phyloP scores from a whole-genome alignment of 2,329 filamentous ascomycete genomes.

The Zymoseptoria tritici region DNA sequence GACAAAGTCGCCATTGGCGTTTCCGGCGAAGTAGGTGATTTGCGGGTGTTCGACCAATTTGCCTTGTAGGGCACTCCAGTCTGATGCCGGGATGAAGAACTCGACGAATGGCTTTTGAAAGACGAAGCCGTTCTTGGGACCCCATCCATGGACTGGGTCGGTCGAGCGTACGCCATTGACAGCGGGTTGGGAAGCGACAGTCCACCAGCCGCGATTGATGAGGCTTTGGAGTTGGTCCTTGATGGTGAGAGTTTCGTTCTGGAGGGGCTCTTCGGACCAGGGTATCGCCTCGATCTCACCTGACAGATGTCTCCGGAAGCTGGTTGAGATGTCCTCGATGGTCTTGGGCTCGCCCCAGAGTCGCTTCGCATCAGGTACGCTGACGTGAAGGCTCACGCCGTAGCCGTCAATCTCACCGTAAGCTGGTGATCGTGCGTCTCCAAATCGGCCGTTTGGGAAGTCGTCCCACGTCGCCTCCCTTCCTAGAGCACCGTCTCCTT shows the following conservation, averaged over 20 bases:
- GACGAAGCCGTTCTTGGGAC: conserved; percentile 82
- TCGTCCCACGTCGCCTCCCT: conserved; percentile 98
- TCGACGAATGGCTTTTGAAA: conserved; percentile 99
- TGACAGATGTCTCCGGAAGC: conserved; percentile 75
- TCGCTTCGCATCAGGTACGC: conserved; percentile 70
- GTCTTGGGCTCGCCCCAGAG: conserved; percentile 77
- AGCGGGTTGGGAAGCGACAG: conserved; percentile 87
- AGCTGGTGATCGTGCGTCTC: conserved; percentile 83
- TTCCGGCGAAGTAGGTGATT: conserved; percentile 83
- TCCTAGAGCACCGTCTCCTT: conserved; percentile 81
- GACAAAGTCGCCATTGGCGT: conserved; percentile 67
- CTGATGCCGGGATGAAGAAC: conserved; percentile 72
- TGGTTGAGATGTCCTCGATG: conserved; percentile 61
- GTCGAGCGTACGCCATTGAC: conserved; percentile 76
- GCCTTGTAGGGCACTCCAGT: conserved; percentile 62
- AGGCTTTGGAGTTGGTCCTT: conserved; percentile 65
- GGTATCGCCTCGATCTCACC: conserved; percentile 76
- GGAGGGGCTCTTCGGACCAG: conserved; percentile 86
- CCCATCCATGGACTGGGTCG: conserved; percentile 84
- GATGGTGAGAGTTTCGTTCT: conserved; percentile 77
- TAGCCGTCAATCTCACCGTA: conserved; percentile 98
- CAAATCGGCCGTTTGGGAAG: conserved; percentile 93
- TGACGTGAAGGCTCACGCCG: conserved; percentile 89
- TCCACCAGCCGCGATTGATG: conserved; percentile 88
- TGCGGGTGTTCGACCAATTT: conserved; percentile 59